These are phyloP conservation scores for Osmanthus fragrans DNA, from an alignment of 257 asterid species.

Conservation along the genomic window DNA sequence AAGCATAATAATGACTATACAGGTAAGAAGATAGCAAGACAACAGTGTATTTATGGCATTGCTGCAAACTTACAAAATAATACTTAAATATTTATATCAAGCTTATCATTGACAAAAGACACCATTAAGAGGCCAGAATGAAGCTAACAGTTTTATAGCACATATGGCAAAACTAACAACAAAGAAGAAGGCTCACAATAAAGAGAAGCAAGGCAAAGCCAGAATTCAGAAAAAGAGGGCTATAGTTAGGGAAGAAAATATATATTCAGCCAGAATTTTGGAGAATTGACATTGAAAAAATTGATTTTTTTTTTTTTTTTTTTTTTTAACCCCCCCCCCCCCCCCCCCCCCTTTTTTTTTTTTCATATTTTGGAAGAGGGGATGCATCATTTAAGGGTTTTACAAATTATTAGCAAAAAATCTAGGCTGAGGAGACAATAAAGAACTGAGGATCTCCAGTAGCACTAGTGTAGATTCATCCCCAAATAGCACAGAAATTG, in stretches of 20 bases:
- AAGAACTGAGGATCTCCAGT: conserved; percentile 1
- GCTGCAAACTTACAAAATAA: background rate
- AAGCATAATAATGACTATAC: background rate
- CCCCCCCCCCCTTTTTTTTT: no score
- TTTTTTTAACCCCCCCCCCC: background rate
- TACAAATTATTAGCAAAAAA: conserved; percentile 6
- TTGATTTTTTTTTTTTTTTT: conserved; percentile 2
- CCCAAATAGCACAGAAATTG: conserved; percentile 19
- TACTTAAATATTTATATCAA: background rate
- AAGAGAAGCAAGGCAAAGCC: conserved; percentile 15
- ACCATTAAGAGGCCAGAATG: background rate
- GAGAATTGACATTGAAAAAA: background rate
- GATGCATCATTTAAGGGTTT: background rate
- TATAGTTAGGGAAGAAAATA: background rate
- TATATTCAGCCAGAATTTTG: background rate
- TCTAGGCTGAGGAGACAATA: background rate
- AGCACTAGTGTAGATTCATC: background rate
- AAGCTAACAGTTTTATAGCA: background rate
- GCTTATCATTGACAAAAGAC: background rate
- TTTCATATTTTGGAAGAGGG: background rate
- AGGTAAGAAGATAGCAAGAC: background rate
- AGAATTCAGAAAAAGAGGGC: background rate
- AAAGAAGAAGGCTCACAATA: background rate
- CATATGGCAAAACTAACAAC: background rate
- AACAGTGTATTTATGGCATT: background rate